Conservation (phyloP, 1,284 basidiomycete species). For the Puccinia triticina region DNA sequence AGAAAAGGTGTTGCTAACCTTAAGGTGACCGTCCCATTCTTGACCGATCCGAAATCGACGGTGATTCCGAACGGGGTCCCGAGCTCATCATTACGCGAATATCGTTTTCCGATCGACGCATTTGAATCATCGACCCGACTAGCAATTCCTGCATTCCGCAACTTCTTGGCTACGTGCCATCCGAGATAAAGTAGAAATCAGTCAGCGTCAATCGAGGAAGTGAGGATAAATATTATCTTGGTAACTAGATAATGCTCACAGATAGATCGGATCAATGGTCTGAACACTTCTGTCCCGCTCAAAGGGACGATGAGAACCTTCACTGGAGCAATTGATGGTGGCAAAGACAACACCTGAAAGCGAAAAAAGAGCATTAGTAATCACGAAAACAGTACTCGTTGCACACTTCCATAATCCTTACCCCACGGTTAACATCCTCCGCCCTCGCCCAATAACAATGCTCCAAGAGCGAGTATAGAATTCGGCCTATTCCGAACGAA, state of each 20-base stretch:
- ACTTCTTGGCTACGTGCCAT: conserved; percentile 68
- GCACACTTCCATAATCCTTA: conserved; percentile 60
- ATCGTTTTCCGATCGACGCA: conserved; percentile 92
- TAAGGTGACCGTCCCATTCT: conserved; percentile 85
- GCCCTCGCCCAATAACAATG: conserved; percentile 95
- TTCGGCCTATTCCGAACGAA: conserved; percentile 95
- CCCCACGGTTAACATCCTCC: conserved; percentile 82
- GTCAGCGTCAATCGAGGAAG: conserved; percentile 53
- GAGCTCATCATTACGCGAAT: conserved; percentile 96
- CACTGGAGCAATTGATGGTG: conserved; percentile 87
- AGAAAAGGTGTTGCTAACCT: too few species aligned
- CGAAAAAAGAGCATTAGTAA: conserved; percentile 33
- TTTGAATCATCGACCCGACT: conserved; percentile 93
- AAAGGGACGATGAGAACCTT: conserved; percentile 97
- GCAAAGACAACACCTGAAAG: conserved; percentile 81
- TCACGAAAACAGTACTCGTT: conserved; percentile 28
- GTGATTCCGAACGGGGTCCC: conserved; percentile 96
- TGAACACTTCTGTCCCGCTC: conserved; percentile 81
- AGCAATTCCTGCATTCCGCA: conserved; percentile 85
- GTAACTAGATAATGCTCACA: conserved; percentile 67
- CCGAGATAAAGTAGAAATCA: conserved; percentile 51
- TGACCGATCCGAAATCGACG: conserved; percentile 90
- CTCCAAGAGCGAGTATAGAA: conserved; percentile 90
- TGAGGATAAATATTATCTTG: neutral
- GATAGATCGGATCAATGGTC: conserved; percentile 81